Evolutionary conservation across 352 stramenopile species (phyloP).

Genomic region (Pythium apleroticum): DNA sequence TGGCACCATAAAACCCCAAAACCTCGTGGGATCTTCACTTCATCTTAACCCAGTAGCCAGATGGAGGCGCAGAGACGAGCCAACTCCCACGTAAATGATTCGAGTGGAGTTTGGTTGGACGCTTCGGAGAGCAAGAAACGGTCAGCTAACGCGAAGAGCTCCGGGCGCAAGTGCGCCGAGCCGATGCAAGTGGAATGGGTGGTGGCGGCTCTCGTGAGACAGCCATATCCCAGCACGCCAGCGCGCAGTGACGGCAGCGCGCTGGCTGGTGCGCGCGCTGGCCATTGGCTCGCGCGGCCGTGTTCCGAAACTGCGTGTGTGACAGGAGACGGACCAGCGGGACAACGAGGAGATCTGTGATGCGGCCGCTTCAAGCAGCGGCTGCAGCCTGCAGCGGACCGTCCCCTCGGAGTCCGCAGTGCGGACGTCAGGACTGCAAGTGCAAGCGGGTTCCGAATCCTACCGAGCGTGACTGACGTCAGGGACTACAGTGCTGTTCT

Average conservation of each 20-base stretch:
- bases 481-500: background rate
- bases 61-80: background rate
- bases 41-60: constrained; percentile 1
- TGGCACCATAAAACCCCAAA: background rate
- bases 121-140: background rate
- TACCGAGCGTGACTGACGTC: background rate
- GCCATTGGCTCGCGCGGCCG: background rate
- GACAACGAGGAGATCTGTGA: background rate
- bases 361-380: background rate
- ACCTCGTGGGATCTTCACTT: background rate
- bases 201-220: background rate
- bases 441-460: background rate
- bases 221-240: background rate
- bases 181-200: background rate
- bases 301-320: background rate
- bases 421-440: too few species aligned
- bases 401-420: too few species aligned
- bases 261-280: background rate
- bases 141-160: background rate
- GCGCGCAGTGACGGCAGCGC: background rate
- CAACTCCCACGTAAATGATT: background rate
- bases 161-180: background rate
- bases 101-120: background rate
- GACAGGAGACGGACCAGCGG: background rate
- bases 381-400: background rate